A percentile compares a stretch with the other conserved stretches of the same genome.
Conservation (phyloP, 345 rosid genomes). For the Populus euphratica region DNA sequence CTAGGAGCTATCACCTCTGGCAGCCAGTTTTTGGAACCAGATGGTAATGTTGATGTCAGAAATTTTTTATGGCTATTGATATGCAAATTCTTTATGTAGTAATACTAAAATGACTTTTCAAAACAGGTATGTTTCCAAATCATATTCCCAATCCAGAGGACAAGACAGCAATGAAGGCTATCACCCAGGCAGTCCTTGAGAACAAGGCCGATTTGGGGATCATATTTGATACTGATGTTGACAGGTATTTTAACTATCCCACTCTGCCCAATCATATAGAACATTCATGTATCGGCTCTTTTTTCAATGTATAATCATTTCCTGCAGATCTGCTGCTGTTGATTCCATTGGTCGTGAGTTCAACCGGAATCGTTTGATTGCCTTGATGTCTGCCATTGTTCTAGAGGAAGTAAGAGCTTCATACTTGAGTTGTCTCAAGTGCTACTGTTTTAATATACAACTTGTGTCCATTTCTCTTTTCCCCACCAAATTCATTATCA, state of each 20-base stretch:
- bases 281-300: neutral
- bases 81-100: neutral
- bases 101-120: slow-evolving; percentile 9
- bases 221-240: slow-evolving; percentile 98
- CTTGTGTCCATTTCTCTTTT: neutral
- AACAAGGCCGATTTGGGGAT: slow-evolving; percentile 94
- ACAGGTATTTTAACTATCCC: slow-evolving; percentile 48
- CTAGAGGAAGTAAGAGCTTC: slow-evolving; percentile 74
- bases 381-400: slow-evolving; percentile 88
- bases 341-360: slow-evolving; percentile 84
- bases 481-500: neutral
- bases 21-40: slow-evolving; percentile 96
- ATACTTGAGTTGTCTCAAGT: slow-evolving; percentile 11
- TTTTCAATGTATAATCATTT: neutral
- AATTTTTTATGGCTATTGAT: slow-evolving; percentile 10
- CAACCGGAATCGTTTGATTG: slow-evolving; percentile 90
- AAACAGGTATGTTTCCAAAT: slow-evolving; percentile 85
- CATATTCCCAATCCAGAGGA: slow-evolving; percentile 99
- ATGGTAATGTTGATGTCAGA: slow-evolving; percentile 46
- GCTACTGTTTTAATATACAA: neutral
- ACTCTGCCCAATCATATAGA: neutral
- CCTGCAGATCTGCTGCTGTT: slow-evolving; percentile 93
- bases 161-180: slow-evolving; percentile 84
- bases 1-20: slow-evolving; percentile 88
- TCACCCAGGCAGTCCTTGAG: slow-evolving; percentile 78